Base-by-base conservation (phyloP, 2,329 filamentous ascomycete species). In the Zalaria obscura region DNA sequence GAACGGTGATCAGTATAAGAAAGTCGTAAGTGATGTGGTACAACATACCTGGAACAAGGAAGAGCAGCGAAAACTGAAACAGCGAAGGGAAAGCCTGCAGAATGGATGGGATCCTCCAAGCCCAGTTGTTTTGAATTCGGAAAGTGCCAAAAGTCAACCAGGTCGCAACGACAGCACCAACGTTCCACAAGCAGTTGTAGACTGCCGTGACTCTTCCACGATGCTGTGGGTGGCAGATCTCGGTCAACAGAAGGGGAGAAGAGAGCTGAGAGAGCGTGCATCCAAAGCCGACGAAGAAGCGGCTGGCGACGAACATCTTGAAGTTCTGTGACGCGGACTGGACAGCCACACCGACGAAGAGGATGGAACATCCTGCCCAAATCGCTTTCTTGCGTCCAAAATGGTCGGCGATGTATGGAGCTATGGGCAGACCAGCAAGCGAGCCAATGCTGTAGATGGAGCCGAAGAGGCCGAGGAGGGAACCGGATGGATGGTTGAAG, bases 171-270 rank as follows among this genome's bases (percentile, higher is more conserved):
- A 70, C 60, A 28, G 65, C 61, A 35, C 75, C 75, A 40, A 77
- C 56, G 54, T 81, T 78, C 76, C 76, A 83, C 40, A 80, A 59
- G 50, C 74, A 79, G 58, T 82, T 81, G 61, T 81, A 81, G 44
- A 36, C 35, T 8, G 10, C 10, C 25, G 40, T 42, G 31, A 36
- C 32, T 26, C 33, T 4, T 3, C 35, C 41, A 36, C 41, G 36
- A n/a, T 43, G 27, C 35, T 39, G 31, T 7, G 41, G 41, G 18
- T 27, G 37, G 1, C 36, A 36, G 27, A 43, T 28, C 10, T 43
- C 41, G 0, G 41, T 39, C 6, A 39, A 36, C 5, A 40, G 41
- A 9, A 39, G 36, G 10, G 41, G 41, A 28, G 36, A 33, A 26
- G 41, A 39, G 9, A 36, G 29, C 10, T 39, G 40, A 5, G 34